phyloP scores from a whole-genome alignment of 169 alveolate genomes.

The Cryptosporidium canis region DNA sequence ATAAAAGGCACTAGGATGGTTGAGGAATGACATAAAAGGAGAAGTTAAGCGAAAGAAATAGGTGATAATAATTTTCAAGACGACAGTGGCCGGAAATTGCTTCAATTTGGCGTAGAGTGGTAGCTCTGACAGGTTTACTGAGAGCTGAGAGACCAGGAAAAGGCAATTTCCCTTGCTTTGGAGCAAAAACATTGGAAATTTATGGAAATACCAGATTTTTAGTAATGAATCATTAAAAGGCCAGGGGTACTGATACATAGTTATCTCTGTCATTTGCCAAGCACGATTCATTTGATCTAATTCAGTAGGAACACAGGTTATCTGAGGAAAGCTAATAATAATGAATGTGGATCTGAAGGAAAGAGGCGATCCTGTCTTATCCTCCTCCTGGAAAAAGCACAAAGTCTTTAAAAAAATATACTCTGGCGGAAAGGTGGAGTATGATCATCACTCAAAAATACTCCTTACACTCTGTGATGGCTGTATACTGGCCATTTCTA shows the following conservation, averaged over 20 bases:
- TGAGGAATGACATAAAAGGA: not conserved
- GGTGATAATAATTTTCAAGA: no score
- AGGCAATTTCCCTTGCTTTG: no score
- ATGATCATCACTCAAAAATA: not conserved
- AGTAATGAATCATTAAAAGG: no score
- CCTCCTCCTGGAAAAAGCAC: constrained; percentile 51
- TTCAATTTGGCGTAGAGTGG: no score
- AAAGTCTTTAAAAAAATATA: constrained; percentile 44
- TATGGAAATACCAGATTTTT: no score
- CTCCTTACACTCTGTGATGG: constrained; percentile 54
- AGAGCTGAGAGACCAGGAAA: no score
- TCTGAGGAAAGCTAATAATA: not conserved
- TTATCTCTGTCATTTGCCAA: not conserved
- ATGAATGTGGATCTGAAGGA: not conserved
- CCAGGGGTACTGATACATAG: no score
- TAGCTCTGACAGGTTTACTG: no score
- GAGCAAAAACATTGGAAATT: no score
- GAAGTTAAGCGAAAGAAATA: not conserved
- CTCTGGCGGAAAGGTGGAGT: constrained; percentile 60
- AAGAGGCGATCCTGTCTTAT: constrained; percentile 12
- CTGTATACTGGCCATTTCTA: constrained; percentile 22
- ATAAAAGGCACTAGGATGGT: not conserved
- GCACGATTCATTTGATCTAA: not conserved
- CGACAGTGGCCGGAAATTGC: no score
- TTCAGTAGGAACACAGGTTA: not conserved